phyloP scores from a whole-genome alignment of 2,329 filamentous ascomycete genomes.

The Cytospora mali region DNA sequence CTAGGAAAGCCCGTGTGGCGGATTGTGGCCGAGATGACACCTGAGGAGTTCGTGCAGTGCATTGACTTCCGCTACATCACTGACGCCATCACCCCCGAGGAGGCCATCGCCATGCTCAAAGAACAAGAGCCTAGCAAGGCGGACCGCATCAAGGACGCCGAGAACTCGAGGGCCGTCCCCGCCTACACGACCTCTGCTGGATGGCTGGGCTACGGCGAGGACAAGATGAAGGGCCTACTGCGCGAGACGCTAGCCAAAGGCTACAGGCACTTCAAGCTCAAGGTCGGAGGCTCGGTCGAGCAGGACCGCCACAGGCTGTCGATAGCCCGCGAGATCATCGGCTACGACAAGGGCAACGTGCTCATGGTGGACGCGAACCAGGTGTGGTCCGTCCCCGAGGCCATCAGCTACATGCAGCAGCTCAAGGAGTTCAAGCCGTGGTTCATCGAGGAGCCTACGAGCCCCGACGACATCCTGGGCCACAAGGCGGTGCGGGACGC shows the following conservation, averaged over 20 bases:
- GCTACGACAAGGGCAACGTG: constrained; percentile 79
- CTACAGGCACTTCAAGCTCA: constrained; percentile 88
- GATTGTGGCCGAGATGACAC: constrained; percentile 86
- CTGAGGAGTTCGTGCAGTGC: constrained; percentile 82
- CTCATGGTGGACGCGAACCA: constrained; percentile 96
- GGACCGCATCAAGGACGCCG: constrained; percentile 71
- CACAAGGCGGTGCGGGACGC: constrained; percentile 85
- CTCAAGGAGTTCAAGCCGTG: constrained; percentile 83
- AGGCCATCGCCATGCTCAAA: constrained; percentile 73
- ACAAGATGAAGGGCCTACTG: constrained; percentile 78
- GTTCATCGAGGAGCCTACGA: constrained; percentile 95
- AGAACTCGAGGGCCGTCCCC: constrained; percentile 74
- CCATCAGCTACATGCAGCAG: constrained; percentile 82
- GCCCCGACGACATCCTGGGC: constrained; percentile 85
- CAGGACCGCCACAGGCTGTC: constrained; percentile 70
- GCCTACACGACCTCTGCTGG: constrained; percentile 90
- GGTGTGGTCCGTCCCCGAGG: constrained; percentile 88
- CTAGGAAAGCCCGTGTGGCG: constrained; percentile 88
- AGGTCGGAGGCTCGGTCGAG: constrained; percentile 75
- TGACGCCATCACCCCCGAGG: constrained; percentile 85
- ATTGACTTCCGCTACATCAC: constrained; percentile 96
- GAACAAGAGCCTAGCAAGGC: constrained; percentile 69
- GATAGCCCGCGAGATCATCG: constrained; percentile 79
- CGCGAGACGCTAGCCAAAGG: constrained; percentile 74
- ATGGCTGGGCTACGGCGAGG: constrained; percentile 88